These are phyloP conservation scores for Hypoxylon rubiginosum DNA, from an alignment of 2,329 filamentous ascomycete species.

Conservation along the genomic window DNA sequence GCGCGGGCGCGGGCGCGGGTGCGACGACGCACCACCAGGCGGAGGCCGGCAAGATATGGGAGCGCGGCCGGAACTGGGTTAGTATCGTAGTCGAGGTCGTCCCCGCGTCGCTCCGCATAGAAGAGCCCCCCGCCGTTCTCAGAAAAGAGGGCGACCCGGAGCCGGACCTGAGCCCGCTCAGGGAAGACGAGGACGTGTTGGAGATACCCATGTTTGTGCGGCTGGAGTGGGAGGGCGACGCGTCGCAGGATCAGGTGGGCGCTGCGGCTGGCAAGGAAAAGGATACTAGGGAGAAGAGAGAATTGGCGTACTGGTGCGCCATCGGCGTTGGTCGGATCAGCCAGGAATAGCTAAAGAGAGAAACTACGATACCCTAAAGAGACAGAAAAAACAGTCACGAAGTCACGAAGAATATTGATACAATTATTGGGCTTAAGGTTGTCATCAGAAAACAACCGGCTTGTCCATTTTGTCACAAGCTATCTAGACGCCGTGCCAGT, in stretches of 20 bases:
- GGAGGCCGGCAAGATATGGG: slow-evolving; percentile 96
- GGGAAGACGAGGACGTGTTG: slow-evolving; percentile 73
- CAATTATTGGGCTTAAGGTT: slow-evolving; percentile 41
- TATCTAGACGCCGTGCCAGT: slow-evolving; percentile 65
- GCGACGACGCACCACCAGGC: slow-evolving; percentile 69
- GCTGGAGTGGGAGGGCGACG: slow-evolving; percentile 87
- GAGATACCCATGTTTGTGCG: slow-evolving; percentile 96
- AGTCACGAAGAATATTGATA: slow-evolving; percentile 26
- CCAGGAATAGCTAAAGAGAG: slow-evolving; percentile 57
- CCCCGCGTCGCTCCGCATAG: slow-evolving; percentile 67
- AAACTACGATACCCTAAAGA: slow-evolving; percentile 58
- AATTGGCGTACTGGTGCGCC: slow-evolving; percentile 96
- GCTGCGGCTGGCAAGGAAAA: slow-evolving; percentile 66
- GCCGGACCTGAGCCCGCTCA: slow-evolving; percentile 62
- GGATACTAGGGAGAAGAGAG: slow-evolving; percentile 80
- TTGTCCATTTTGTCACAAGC: slow-evolving; percentile 63
- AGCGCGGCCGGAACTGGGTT: slow-evolving; percentile 93
- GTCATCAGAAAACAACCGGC: slow-evolving; percentile 53
- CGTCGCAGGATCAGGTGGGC: slow-evolving; percentile 72
- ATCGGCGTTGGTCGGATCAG: slow-evolving; percentile 87
- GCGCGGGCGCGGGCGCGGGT: no score
- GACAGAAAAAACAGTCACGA: slow-evolving; percentile 23
- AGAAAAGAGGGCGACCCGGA: slow-evolving; percentile 53
- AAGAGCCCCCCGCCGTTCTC: slow-evolving; percentile 50
- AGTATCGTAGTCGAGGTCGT: slow-evolving; percentile 93